Base-by-base conservation (phyloP, 805 yeast species). In the Brettanomyces nanus region DNA sequence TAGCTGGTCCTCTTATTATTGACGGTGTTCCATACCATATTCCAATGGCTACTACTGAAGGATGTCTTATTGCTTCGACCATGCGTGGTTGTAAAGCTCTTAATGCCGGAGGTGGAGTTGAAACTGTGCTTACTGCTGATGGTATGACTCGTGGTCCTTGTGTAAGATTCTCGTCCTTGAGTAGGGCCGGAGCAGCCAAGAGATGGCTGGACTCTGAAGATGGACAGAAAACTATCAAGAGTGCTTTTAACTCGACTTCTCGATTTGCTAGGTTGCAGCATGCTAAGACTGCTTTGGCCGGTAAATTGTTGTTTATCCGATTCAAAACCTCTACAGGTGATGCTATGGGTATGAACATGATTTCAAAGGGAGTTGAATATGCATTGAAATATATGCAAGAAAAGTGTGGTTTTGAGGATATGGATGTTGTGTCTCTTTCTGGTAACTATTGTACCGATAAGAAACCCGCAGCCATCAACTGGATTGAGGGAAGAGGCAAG, bases 301-400 rank as follows among this genome's bases (percentile, higher is more conserved):
- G 99, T 22, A 82, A 82, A 35, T 69, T 83, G 49, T 69, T 92
- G 51, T 92, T 75, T 54, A 81, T 92, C 51, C 78, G 99, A 55
- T 92, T 92, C 69, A 78, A 89, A 59, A 94, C 99, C n/a, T 87
- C 95, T 28, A 92, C 99, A 15, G 99, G 99, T 62, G 99, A 92
- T 68, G 99, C 99, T 15, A 92, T 92, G 99, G 99, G 99, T 47
- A 92, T 92, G 99, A 92, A 92, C 61, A 92, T 92, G 99, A 92
- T 92, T 44, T 90, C 97, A 21, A 92, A 92, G 65, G 99, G 98
- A 61, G 96, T 87, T 33, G 99, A 92, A 58, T 71, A 68, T 58
- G 76, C 96, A 1, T 73, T 92, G 54, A 78, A 79, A 44, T 77
- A 73, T 58, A 86, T 92, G 95, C 76, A 73, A 31, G 84, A 81